Percentiles rank a stretch among this genome's conserved stretches.
Evolutionary conservation across 1,284 basidiomycete genomes (phyloP).

Genomic region (Pseudozyma flocculosa): DNA sequence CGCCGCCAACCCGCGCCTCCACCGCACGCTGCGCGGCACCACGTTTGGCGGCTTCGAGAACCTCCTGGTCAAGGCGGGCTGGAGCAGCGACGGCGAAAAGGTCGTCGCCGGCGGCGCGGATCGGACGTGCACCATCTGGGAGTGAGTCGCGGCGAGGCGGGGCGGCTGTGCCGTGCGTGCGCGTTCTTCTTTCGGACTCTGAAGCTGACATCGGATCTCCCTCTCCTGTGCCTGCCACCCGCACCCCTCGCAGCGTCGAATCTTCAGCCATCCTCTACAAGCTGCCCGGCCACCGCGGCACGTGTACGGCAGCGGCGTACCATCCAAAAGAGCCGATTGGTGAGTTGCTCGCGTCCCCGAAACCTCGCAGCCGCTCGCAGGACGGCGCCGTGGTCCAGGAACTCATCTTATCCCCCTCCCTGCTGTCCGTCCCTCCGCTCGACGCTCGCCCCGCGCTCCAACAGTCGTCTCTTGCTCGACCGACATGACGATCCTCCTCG

Average conservation of each 20-base stretch:
- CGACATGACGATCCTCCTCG: constrained; percentile 48
- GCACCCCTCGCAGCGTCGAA: constrained; percentile 39
- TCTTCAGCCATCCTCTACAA: constrained; percentile 49
- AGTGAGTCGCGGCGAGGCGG: constrained; percentile 13
- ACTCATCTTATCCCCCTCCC: too few relatives aligned
- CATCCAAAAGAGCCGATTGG: constrained; percentile 56
- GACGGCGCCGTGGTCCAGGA: too few relatives aligned
- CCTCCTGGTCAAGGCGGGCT: constrained; percentile 41
- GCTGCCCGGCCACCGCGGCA: constrained; percentile 56
- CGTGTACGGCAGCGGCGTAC: constrained; percentile 53
- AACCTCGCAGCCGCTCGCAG: too few relatives aligned
- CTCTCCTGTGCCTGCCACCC: too few relatives aligned
- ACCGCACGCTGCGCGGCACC: constrained; percentile 49
- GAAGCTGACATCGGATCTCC: constrained; percentile 4
- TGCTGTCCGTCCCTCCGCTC: constrained; percentile 4
- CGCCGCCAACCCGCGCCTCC: constrained; percentile 35
- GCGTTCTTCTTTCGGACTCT: not conserved
- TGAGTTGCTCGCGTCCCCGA: constrained; percentile 9
- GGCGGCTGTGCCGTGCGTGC: too few relatives aligned
- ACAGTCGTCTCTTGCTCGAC: constrained; percentile 47
- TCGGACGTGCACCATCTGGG: constrained; percentile 54
- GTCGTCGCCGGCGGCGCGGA: constrained; percentile 52
- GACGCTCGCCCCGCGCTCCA: not conserved
- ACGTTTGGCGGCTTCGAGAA: constrained; percentile 53
- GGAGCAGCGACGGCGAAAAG: constrained; percentile 48